Base-by-base conservation (phyloP, 331 rosid genomes). In the Acacia pycnantha region DNA sequence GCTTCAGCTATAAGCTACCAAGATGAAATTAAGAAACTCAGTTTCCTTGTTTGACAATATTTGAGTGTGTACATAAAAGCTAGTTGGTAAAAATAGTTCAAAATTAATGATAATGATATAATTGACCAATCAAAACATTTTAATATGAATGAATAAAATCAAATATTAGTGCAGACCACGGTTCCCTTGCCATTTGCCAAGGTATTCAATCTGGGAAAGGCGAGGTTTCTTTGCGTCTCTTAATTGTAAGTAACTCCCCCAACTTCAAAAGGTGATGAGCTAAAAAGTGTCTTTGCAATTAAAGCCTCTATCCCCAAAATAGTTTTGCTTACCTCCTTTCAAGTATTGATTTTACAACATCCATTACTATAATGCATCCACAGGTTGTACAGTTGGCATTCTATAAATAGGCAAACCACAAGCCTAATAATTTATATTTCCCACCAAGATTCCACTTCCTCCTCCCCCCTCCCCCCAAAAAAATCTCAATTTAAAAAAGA, bases 1-100 rank as follows among this genome's bases (percentile, higher is more conserved):
- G 99, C 98, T 87, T 95, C 99, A 81, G 99, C 98, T 87, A 93
- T 89, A 78, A 95, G 97, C 99, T 95, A 81, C 65, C 69, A 84
- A 84, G 74, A 82, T 27, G 78, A 82, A 79, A 78, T 77, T 46
- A 78, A 79, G 73, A 81, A 66, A 81, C 58, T 66, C 7, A 75
- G 16, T 27, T 59, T 24, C 29, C 50, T 75, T 33, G 43, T 44
- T 47, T 26, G 65, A 68, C 26, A 59, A 51, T n/a, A 21, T 40
- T 70, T 50, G 72, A 62, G 62, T 8, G 18, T 9, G 56, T 8
- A 31, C 73, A 66, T 65, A 27, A 51, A 78, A 84, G 81, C 70
- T 82, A 72, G 74, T 37, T 29, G 71, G 80, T 77, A 78, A 35
- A 66, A 50, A 82, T 54, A 79, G 47, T 73, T 78, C 46, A 79